These are phyloP conservation scores for Panaeolus papilionaceus DNA, from an alignment of 768 basidiomycete genomes.

Conservation along the genomic window DNA sequence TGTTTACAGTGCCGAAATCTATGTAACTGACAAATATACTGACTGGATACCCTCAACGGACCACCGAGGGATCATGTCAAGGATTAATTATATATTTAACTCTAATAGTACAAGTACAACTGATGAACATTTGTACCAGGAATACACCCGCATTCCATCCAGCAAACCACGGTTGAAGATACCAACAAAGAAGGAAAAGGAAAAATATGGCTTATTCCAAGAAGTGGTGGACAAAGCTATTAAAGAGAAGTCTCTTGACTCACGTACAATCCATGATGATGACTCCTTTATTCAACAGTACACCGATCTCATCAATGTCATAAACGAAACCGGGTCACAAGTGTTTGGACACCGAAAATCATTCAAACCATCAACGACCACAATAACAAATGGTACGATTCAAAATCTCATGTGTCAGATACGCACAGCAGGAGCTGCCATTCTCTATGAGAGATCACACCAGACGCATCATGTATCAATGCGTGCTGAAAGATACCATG, in stretches of 20 bases:
- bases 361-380: too few relatives aligned
- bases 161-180: too few relatives aligned
- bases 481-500: too few relatives aligned
- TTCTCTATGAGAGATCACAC: too few relatives aligned
- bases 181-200: constrained; percentile 15
- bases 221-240: constrained; percentile 10
- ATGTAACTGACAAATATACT: not conserved
- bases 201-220: constrained; percentile 9
- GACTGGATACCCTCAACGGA: constrained; percentile 19
- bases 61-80: constrained; percentile 15
- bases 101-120: not conserved
- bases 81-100: not conserved
- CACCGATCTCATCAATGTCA: not conserved
- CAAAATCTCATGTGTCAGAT: too few relatives aligned
- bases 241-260: not conserved
- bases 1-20: constrained; percentile 15
- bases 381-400: too few relatives aligned
- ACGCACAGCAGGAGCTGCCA: too few relatives aligned
- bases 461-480: too few relatives aligned
- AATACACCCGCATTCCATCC: too few relatives aligned
- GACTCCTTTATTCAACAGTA: constrained; percentile 17
- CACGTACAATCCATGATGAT: constrained; percentile 9
- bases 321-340: too few relatives aligned
- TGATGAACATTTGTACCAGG: too few relatives aligned
- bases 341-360: too few relatives aligned